Base-by-base conservation (phyloP, 2,329 filamentous ascomycete genomes). In the Chaetothyriales sp. region DNA sequence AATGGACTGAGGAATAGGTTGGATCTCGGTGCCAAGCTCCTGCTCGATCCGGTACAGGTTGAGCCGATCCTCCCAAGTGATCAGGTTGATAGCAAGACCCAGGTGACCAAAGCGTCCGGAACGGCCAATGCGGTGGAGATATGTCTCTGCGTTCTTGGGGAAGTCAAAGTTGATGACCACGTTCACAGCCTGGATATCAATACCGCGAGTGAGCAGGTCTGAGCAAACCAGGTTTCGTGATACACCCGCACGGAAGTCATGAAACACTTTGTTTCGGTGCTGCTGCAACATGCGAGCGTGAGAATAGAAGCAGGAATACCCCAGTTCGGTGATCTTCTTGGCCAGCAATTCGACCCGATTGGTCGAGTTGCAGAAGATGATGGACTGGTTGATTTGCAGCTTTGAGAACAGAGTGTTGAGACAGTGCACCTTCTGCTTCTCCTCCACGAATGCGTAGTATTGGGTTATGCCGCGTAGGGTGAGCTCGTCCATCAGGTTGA, bases 161-260 rank as follows among this genome's bases (percentile, higher is more conserved):
- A 98, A 98, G 64, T 98, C 92, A 64, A 98, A 98, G 73, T 98
- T 98, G 79, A 98, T 98, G 65, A 98, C 92, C 50, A 98, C 92
- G 62, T 98, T 98, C 64, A 98, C 92, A 49, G 92, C 92, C 70
- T 98, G 92, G 58, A 98, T 98, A 71, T 98, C 92, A 63, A 98
- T 98, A 80, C 92, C 92, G 70, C 92, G 89, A 57, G 92, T 98
- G 57, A 98, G 78, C 42, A 98, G 76, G 71, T 98, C 92, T 2
- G 93, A 98, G 71, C 92, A 98, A 56, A 98, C 92, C 39, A 98
- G 80, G 67, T 98, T 98, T 63, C 92, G 87, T 74, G 90, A 96
- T 49, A 95, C 89, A 52, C 92, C 92, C 62, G 95, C 95, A 60
- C 92, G 84, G 76, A 98, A 98, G 67, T 98, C 93, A 71, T 98